These are phyloP conservation scores for Draba incana DNA, from an alignment of 345 rosid genomes.

Conservation along the genomic window DNA sequence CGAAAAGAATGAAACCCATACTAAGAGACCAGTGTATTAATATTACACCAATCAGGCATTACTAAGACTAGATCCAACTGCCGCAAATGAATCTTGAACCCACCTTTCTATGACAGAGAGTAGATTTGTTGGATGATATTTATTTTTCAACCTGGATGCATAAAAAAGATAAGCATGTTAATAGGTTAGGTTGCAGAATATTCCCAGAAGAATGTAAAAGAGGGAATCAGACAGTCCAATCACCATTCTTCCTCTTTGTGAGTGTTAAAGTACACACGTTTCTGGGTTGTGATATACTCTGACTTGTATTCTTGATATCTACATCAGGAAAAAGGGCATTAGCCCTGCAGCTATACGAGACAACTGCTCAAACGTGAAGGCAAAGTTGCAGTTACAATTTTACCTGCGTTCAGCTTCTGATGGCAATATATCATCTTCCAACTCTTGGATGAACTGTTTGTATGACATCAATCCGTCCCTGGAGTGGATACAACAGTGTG, in stretches of 20 bases:
- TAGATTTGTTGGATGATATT: constrained; percentile 94
- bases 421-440: constrained; percentile 97
- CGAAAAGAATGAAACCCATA: not conserved
- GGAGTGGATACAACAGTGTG: constrained; percentile 27
- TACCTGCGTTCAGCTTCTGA: constrained; percentile 99
- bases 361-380: constrained; percentile 11
- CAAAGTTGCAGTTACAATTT: constrained; percentile 3
- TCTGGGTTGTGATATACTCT: constrained; percentile 91
- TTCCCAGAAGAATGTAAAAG: constrained; percentile 1
- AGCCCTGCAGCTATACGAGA: constrained; percentile 16
- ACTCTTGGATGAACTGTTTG: constrained; percentile 99
- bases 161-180: constrained; percentile 17
- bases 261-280: constrained; percentile 65
- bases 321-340: constrained; percentile 40
- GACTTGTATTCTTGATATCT: constrained; percentile 97
- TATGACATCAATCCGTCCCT: constrained; percentile 99
- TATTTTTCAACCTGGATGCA: constrained; percentile 75
- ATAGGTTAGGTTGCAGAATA: constrained; percentile 18
- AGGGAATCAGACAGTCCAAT: not conserved
- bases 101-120: constrained; percentile 84
- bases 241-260: constrained; percentile 48
- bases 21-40: constrained; percentile 1
- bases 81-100: constrained; percentile 21
- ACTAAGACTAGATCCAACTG: not conserved
- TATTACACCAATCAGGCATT: constrained; percentile 6